phyloP scores from a whole-genome alignment of 257 asterid species.

The Scutellaria galericulata region DNA sequence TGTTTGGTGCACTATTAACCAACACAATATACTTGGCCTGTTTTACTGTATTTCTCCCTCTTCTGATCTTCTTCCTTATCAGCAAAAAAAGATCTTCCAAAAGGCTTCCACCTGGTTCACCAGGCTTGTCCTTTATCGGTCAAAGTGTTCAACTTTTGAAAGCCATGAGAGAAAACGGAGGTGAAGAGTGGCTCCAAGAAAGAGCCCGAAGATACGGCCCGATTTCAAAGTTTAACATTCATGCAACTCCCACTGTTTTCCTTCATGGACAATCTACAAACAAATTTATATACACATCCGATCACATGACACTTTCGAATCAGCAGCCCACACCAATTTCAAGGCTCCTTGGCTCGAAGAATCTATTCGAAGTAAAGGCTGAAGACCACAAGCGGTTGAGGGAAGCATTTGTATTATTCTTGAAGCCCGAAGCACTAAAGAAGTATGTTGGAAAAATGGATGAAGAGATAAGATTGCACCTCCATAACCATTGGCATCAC shows the following conservation, averaged over 20 bases:
- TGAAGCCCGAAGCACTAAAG: conserved; percentile 5
- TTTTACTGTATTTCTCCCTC: neutral
- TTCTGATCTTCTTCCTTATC: neutral
- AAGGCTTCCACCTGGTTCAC: neutral
- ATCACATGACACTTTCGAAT: neutral
- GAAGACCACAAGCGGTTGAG: conserved; percentile 20
- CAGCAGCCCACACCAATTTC: neutral
- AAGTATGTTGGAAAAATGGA: neutral
- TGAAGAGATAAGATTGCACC: conserved; percentile 8
- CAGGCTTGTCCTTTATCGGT: neutral
- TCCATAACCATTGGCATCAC: neutral
- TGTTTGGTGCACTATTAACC: no score
- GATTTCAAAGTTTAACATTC: no score
- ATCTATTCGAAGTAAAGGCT: neutral
- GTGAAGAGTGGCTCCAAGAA: conserved; percentile 4
- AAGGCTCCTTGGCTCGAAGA: neutral
- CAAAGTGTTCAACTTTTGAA: neutral
- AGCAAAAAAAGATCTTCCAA: neutral
- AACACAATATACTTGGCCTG: neutral
- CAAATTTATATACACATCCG: neutral
- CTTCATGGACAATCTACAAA: no score
- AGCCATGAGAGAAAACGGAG: conserved; percentile 6
- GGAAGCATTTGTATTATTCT: neutral
- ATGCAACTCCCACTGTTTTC: no score
- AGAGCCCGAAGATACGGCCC: no score